Base-by-base conservation (phyloP, 1,284 basidiomycete genomes). In the Malassezia dermatis region DNA sequence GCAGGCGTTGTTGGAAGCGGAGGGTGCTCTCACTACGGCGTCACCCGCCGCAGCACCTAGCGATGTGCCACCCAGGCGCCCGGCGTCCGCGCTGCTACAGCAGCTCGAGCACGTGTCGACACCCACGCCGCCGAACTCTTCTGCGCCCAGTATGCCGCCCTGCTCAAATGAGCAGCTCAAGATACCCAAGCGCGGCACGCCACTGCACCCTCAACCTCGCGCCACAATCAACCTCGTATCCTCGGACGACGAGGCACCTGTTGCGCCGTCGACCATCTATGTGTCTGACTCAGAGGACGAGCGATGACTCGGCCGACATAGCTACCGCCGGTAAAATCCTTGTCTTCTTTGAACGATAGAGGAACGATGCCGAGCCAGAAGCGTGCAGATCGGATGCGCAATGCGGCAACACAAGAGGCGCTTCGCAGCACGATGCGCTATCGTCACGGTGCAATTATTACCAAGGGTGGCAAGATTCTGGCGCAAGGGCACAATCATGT, bases 401-500 rank as follows among this genome's bases (percentile, higher is more conserved):
- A 60, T 44, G 59, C 59, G 13, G 59, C 59, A 8, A 51, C 55
- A 5, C 51, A 57, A 24, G 59, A 60, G 59, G 59, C 59, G 8
- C 42, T 57, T 27, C 54, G 59, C n/a, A 53, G 48, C 35, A 30
- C 46, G 11, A 60, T 60, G 59, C 51, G 59, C 15, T 60, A 53
- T 41, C 28, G 59, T 7, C 59, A 61, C 44, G 56, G 59, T 31
- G 59, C 59, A 0, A 46, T 61, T 12, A 56, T 61, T 21, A 54
- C 43, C n/a, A 61, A 61, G 50, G 59, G 59, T 40, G 59, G 59
- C 26, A 61, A 61, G 37, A 54, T 61, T 37, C 48, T 61, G 15
- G 51, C 45, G 5, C 49, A 42, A 11, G 59, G 59, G 0, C 56
- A 61, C 43, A 61, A 61, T 40, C 59, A 61, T 39, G 52, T 61